Percentiles rank a stretch among this genome's conserved stretches.
Conservation (phyloP, 441 rosid species). For the Eruca vesicaria region DNA sequence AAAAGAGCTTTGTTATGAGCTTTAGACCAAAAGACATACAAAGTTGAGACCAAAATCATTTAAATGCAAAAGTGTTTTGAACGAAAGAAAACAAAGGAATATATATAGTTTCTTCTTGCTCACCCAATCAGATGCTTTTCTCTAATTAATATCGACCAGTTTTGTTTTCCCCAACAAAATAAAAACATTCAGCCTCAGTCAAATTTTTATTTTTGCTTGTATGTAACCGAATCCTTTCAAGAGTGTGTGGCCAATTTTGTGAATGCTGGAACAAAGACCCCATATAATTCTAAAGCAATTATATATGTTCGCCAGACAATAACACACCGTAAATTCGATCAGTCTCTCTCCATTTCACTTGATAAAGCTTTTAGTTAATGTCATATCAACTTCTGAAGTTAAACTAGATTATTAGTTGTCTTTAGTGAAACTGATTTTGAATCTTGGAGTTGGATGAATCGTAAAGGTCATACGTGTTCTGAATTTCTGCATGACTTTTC, state of each 20-base stretch:
- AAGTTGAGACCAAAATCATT: conserved; percentile 52
- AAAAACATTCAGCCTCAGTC: background rate
- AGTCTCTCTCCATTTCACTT: background rate
- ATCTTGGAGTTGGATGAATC: conserved; percentile 20
- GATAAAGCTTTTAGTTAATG: background rate
- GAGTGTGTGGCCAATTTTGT: conserved; percentile 26
- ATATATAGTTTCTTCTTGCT: conserved; percentile 47
- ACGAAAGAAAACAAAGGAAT: conserved; percentile 44
- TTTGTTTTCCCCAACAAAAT: conserved; percentile 33
- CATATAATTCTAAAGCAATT: conserved; percentile 27
- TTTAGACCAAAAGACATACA: conserved; percentile 69
- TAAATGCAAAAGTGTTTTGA: conserved; percentile 68
- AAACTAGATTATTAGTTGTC: background rate
- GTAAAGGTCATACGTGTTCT: conserved; percentile 17
- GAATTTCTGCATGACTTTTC: conserved; percentile 41
- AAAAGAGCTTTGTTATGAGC: conserved; percentile 30
- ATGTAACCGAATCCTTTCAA: conserved; percentile 14
- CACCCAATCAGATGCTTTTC: conserved; percentile 36
- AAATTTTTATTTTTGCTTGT: no score
- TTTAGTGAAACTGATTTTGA: conserved; percentile 11
- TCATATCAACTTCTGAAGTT: background rate
- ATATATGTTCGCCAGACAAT: background rate
- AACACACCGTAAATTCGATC: background rate
- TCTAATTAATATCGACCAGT: conserved; percentile 31
- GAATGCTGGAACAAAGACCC: conserved; percentile 30